Evolutionary conservation across 768 basidiomycete genomes (phyloP), one percentile per base, ranked within the genome.

Genomic region (Pleurotus cornucopiae): DNA sequence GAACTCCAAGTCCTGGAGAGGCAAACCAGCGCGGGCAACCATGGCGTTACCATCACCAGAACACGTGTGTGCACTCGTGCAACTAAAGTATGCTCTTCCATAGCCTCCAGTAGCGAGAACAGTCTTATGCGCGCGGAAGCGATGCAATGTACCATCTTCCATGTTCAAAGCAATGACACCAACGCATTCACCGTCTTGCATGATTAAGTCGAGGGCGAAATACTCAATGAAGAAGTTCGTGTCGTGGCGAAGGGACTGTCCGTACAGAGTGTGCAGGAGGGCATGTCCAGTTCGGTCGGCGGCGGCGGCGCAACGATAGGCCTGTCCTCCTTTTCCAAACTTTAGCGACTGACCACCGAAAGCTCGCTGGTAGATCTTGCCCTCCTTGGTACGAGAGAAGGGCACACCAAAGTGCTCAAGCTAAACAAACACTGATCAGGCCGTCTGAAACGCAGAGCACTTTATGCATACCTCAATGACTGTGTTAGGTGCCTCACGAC

Each of bases 141-240:
- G 89, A 71, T 99, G 97, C 21, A 99, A 85, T 13, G 97, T 99
- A 55, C 97, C 97, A 64, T 98, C 97, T 76, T 99, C 97, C 94
- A 98, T 96, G 80, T 98, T 99, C 62, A 98, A 82, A 12, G 97
- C 97, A 68, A 98, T 91, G 51, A 99, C 97, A 76, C 97, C 97
- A 57, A 99, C 95, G 77, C 97, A 99, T 74, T 98, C 94, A 63
- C 95, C 97, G 60, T 90, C 94, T 70, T 98, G 81, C 97, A 99
- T 99, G 71, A 99, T 93, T 58, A 99, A 78, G 71, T 99, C 97
- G 56, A 96, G 84, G n/a, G 96, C 97, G 71, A 99, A 98, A 74
- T 96, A 99, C 72, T 99, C 97, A 72, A 99, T 98, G 79, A 99
- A 99, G 76, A 98, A 99, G 75, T 98, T 96, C 70, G 97, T 98